phyloP scores from a whole-genome alignment of 164 flowering plant genomes.

The Platanus orientalis region DNA sequence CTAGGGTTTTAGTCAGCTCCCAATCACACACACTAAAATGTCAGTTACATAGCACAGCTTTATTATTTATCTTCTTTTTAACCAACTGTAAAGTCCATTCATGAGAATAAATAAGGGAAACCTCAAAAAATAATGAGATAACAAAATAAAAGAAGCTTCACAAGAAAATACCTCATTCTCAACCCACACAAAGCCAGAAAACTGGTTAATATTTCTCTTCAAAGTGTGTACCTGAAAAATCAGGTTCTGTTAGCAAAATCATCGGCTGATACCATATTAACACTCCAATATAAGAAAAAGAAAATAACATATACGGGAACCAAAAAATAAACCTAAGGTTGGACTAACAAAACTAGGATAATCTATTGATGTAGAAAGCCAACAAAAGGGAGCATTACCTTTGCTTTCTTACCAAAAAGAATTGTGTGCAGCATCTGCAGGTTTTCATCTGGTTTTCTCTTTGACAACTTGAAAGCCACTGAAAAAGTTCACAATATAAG shows the following conservation, averaged over 20 bases:
- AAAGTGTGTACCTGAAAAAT: constrained; percentile 47
- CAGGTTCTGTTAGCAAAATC: not conserved
- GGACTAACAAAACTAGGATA: not conserved
- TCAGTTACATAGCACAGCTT: too few species aligned
- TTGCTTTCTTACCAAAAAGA: constrained; percentile 76
- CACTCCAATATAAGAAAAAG: not conserved
- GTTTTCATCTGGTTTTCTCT: constrained; percentile 85
- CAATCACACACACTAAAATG: too few species aligned
- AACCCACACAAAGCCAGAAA: constrained; percentile 85
- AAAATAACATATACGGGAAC: not conserved
- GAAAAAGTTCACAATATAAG: constrained; percentile 38
- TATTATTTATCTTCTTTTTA: too few species aligned
- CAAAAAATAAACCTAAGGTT: too few species aligned
- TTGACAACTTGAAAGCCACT: constrained; percentile 92
- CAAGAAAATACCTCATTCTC: constrained; percentile 66
- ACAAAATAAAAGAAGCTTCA: not conserved
- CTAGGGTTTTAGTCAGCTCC: too few species aligned
- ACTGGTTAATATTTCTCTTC: constrained; percentile 67
- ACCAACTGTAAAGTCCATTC: too few species aligned
- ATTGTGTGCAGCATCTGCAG: constrained; percentile 71
- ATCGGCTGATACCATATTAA: not conserved
- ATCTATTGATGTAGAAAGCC: not conserved
- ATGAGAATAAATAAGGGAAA: too few species aligned
- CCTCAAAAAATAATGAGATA: not conserved
- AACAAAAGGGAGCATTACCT: constrained; percentile 35